Base-by-base conservation (phyloP, 257 asterid genomes). In the Mentha longifolia region DNA sequence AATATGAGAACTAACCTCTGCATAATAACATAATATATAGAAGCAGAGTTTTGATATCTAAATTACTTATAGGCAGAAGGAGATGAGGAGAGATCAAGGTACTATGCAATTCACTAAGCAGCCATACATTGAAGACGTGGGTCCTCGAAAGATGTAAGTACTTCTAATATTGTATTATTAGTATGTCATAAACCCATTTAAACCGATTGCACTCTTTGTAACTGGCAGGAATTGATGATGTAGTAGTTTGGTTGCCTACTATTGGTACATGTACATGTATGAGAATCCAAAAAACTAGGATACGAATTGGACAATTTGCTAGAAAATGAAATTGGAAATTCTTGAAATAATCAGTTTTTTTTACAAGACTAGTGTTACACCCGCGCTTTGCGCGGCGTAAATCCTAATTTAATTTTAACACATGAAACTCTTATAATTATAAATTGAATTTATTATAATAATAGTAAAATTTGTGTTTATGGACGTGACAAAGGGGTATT, bases 111-210 rank as follows among this genome's bases (percentile, higher is more conserved):
- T 78, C 82, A 91, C 96, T 16, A 94, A 94, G 82, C 74, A 82
- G 63, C 96, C 86, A 4, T 94, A 85, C 73, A 60, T 91, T 39
- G 97, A 93, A 84, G 95, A 91, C 47, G 92, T 89, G 28, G 98
- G 97, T 20, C 95, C 96, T 43, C 88, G 91, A n/a, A 86, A 65
- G 81, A 91, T 91, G 98, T 91, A 61, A 73, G 87, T 72, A 33
- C 20, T 51, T 20, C 14, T 25, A 33, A 54, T 19, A 13, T 7
- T 35, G 39, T 35, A 35, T 35, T 28, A 28, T 28, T 3, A 35
- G 39, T 35, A 1, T 7, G 8, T 42, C 31, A 65, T 58, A 17
- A 14, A 43, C 16, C 52, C 39, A 35, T 35, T 5, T 35, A 35
- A 35, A 35, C 12, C 9, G 2, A 8, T 42, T 41, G 74, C 66